Evolutionary conservation across 192 early-diverging fungal species (phyloP).

Genomic region (Podila minutissima): DNA sequence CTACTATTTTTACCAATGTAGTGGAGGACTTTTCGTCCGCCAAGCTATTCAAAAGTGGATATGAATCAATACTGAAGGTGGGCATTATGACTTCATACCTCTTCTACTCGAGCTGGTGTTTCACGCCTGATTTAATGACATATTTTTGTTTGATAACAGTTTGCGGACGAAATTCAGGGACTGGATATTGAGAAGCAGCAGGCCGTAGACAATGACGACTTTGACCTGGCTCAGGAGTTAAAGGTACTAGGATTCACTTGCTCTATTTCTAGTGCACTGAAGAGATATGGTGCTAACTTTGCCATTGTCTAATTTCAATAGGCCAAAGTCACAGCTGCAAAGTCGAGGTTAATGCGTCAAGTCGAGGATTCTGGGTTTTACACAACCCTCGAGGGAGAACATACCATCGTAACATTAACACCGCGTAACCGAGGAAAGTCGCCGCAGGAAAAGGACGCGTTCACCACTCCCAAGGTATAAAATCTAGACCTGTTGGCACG

Average conservation of each 20-base stretch:
- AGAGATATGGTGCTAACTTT: too few species aligned
- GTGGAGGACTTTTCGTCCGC: conserved; percentile 73
- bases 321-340: conserved; percentile 21
- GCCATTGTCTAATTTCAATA: not conserved
- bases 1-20: conserved; percentile 7
- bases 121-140: not conserved
- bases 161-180: conserved; percentile 56
- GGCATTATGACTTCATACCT: conserved; percentile 1
- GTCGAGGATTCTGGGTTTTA: conserved; percentile 11
- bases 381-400: not conserved
- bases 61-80: conserved; percentile 60
- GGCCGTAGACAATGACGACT: conserved; percentile 77
- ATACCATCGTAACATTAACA: conserved; percentile 10
- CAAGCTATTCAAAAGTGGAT: conserved; percentile 66
- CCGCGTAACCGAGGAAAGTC: not conserved
- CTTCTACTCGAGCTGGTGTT: not conserved
- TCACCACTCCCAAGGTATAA: conserved; percentile 8
- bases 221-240: conserved; percentile 77
- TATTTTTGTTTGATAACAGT: conserved; percentile 4
- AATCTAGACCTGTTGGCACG: too few species aligned
- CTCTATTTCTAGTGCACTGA: not conserved
- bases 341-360: conserved; percentile 20
- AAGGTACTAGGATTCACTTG: conserved; percentile 56
- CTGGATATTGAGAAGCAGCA: conserved; percentile 65
- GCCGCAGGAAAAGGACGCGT: not conserved